These are phyloP conservation scores for Claviceps capensis DNA, from an alignment of 2,329 filamentous ascomycete genomes.

Conservation along the genomic window DNA sequence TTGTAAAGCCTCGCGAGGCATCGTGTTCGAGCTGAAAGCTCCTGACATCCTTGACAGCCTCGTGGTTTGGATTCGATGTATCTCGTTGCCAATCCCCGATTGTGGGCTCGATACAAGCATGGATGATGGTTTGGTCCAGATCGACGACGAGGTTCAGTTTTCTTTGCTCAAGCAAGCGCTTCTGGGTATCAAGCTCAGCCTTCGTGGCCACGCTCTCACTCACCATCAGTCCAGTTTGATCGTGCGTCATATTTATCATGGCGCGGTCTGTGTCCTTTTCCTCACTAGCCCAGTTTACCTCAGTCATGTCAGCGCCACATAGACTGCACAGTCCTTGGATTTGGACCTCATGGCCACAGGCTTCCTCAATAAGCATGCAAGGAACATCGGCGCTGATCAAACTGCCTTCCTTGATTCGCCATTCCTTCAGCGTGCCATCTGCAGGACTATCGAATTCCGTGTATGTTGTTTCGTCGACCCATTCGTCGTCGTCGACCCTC, in stretches of 20 bases:
- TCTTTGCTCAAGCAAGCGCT: conserved; percentile 61
- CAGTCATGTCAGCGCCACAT: conserved; percentile 94
- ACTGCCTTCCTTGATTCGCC: conserved; percentile 59
- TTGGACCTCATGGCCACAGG: conserved; percentile 82
- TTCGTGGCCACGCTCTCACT: conserved; percentile 68
- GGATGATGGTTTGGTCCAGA: conserved; percentile 95
- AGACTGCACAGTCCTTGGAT: conserved; percentile 81
- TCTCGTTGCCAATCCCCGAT: conserved; percentile 93
- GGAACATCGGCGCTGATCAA: conserved; percentile 44
- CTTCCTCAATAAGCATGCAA: conserved; percentile 71
- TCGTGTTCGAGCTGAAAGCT: conserved; percentile 85
- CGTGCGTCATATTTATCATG: conserved; percentile 88
- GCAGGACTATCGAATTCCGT: conserved; percentile 72
- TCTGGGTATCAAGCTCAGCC: conserved; percentile 76
- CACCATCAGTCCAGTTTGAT: conserved; percentile 75
- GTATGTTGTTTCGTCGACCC: conserved; percentile 50
- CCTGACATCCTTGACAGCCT: conserved; percentile 76
- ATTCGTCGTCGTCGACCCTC: conserved; percentile 54
- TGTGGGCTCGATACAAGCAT: conserved; percentile 92
- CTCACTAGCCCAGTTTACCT: conserved; percentile 73
- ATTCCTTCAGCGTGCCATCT: conserved; percentile 65
- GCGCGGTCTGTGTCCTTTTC: conserved; percentile 70
- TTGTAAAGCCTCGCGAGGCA: conserved; percentile 51
- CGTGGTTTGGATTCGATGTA: conserved; percentile 76
- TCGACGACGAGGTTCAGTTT: conserved; percentile 93